A percentile compares a stretch with the other conserved stretches of the same genome.
Conservation (phyloP, 208 protist genomes). For the Lotmaria passim region DNA sequence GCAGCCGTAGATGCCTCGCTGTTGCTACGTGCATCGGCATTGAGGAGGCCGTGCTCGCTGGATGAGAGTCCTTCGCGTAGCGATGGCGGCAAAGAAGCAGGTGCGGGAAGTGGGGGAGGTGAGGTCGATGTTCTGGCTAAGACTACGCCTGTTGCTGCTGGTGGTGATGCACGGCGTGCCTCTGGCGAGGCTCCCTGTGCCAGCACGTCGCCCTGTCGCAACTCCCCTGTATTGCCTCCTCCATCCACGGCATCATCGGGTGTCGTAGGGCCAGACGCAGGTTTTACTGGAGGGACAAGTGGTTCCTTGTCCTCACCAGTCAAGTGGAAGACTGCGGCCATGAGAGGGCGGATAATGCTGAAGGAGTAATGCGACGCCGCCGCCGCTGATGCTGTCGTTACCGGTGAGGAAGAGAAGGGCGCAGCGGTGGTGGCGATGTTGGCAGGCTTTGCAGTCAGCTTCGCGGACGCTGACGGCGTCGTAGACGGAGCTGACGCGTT, state of each 20-base stretch:
- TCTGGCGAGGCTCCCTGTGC: background rate
- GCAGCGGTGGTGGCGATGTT: too few species aligned
- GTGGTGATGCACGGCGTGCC: background rate
- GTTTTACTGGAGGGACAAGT: background rate
- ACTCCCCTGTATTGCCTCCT: background rate
- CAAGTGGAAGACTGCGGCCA: conserved; percentile 6
- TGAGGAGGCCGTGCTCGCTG: background rate
- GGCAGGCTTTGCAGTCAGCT: background rate
- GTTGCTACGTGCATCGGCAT: background rate
- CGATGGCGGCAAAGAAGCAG: background rate
- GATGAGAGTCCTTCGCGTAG: background rate
- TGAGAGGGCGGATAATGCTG: conserved; percentile 3
- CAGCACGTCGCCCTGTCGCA: too few species aligned
- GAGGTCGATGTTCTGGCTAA: too few species aligned
- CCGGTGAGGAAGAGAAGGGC: too few species aligned
- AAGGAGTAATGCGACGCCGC: background rate
- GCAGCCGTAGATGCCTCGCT: background rate
- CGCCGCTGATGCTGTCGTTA: background rate
- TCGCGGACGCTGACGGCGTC: background rate
- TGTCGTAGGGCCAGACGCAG: background rate
- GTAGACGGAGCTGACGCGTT: too few species aligned
- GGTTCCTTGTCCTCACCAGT: conserved; percentile 5
- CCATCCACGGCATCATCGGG: background rate
- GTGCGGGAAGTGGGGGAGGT: too few species aligned
- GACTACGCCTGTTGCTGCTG: too few species aligned